A percentile compares a stretch with the other conserved stretches of the same genome.
Evolutionary conservation across 2,329 filamentous ascomycete genomes (phyloP).

Genomic region (Fusarium tupiense): DNA sequence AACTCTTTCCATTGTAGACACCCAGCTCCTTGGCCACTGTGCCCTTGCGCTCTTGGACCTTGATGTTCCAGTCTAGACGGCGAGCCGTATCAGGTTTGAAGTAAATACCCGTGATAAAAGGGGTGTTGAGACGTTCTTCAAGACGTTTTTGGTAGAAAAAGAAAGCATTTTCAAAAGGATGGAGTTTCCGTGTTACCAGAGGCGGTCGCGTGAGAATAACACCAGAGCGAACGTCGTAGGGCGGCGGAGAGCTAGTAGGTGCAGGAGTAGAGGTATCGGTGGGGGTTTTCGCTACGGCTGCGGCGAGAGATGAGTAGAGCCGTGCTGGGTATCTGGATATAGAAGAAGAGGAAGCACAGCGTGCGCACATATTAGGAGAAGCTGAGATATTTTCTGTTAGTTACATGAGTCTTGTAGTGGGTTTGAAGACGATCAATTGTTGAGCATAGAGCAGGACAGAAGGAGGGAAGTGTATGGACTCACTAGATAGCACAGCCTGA

Average conservation of each 20-base stretch:
- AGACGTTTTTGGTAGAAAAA: conserved; percentile 98
- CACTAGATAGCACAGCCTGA: conserved; percentile 62
- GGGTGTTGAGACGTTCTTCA: conserved; percentile 88
- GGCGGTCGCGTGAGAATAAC: conserved; percentile 90
- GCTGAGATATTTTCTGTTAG: conserved; percentile 32
- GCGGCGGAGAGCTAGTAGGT: conserved; percentile 31
- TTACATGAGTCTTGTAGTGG: background rate
- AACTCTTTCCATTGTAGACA: conserved; percentile 76
- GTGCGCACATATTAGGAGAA: conserved; percentile 49
- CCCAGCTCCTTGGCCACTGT: conserved; percentile 87
- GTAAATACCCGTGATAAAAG: conserved; percentile 92
- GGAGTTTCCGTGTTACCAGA: conserved; percentile 83
- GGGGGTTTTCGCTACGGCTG: conserved; percentile 34
- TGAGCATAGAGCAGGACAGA: background rate
- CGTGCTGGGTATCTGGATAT: conserved; percentile 44
- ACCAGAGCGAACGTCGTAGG: conserved; percentile 67
- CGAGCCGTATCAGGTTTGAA: conserved; percentile 89
- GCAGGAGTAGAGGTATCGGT: conserved; percentile 31
- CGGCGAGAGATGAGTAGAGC: conserved; percentile 49
- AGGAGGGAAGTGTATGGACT: conserved; percentile 34
- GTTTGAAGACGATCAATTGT: background rate
- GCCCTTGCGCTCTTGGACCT: conserved; percentile 76
- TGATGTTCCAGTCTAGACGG: conserved; percentile 90
- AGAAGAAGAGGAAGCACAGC: conserved; percentile 49
- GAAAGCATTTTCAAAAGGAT: conserved; percentile 89